Base-by-base conservation (phyloP, 345 rosid genomes). In the Citrus maxima region DNA sequence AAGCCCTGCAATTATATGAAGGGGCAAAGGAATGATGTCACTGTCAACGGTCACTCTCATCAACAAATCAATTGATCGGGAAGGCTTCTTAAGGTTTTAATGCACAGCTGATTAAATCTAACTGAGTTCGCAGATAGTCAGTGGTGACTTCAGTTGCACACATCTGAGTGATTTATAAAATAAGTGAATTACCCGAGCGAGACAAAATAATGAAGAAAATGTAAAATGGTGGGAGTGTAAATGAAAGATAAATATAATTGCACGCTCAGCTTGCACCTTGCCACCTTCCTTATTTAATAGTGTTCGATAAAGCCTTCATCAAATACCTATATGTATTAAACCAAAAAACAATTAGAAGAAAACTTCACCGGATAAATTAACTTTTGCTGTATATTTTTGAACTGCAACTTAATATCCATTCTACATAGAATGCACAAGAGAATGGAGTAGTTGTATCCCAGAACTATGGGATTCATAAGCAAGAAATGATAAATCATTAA, bases 61-160 rank as follows among this genome's bases (percentile, higher is more conserved):
- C 61, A 65, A 12, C 22, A 63, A 3, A 5, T 27, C n/a, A 35
- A 25, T 21, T 64, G 30, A 18, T 64, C 22, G 32, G 14, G 25
- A 46, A 63, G 18, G 19, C 62, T 61, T 61, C 38, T 27, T 9
- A 8, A 9, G 30, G 21, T 14, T 14, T 25, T 2, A 21, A 12
- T 51, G n/a, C 76, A 21, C 63, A 37, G 60, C 76, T 24, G 76
- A 70, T 75, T 63, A 56, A 67, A 76, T 70, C 49, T 37, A 80
- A 60, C 34, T 60, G 56, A 28, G 30, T 24, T 27, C 58, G 10
- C 30, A 66, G 8, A 67, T 28, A 67, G 78, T 79, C 78, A 49
- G 76, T 65, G 38, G 62, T 61, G 9, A 78, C 76, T 68, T 80
- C 46, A 60, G 51, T 38, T 73, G 19, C 80, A 68, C 62, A 72